phyloP scores from a whole-genome alignment of 169 alveolate genomes.

The Miamiensis avidus region DNA sequence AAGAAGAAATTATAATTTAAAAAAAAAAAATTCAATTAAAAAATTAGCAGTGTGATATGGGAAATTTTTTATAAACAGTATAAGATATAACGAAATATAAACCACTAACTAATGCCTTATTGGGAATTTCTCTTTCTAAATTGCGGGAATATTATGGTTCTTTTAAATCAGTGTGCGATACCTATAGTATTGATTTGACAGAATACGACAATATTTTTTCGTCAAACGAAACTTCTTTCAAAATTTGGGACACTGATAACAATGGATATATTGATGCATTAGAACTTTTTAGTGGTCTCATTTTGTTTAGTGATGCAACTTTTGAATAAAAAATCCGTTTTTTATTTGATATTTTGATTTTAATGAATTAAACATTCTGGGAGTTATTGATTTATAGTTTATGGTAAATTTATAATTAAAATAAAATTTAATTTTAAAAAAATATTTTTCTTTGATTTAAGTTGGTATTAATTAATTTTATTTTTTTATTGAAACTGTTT shows the following conservation, averaged over 20 bases:
- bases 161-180: conserved; percentile 70
- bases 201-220: conserved; percentile 74
- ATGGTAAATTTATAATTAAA: conserved; percentile 39
- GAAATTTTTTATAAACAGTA: conserved; percentile 4
- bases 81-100: not conserved
- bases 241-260: conserved; percentile 74
- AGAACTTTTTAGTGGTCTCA: conserved; percentile 68
- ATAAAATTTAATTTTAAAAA: too few species aligned
- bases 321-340: conserved; percentile 73
- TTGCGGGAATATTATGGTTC: conserved; percentile 75
- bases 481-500: too few species aligned
- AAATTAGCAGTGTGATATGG: conserved; percentile 21
- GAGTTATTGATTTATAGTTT: conserved; percentile 67
- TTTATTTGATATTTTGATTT: conserved; percentile 74
- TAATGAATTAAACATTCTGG: conserved; percentile 63
- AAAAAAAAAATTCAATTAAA: not conserved
- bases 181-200: conserved; percentile 62
- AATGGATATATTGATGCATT: conserved; percentile 74
- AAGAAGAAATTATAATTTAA: too few species aligned
- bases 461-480: too few species aligned
- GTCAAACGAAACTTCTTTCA: conserved; percentile 65
- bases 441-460: too few species aligned
- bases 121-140: conserved; percentile 59
- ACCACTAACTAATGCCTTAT: conserved; percentile 29
- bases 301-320: conserved; percentile 67